Evolutionary conservation across 2,329 filamentous ascomycete genomes (phyloP).

Genomic region (Alternaria sp.): DNA sequence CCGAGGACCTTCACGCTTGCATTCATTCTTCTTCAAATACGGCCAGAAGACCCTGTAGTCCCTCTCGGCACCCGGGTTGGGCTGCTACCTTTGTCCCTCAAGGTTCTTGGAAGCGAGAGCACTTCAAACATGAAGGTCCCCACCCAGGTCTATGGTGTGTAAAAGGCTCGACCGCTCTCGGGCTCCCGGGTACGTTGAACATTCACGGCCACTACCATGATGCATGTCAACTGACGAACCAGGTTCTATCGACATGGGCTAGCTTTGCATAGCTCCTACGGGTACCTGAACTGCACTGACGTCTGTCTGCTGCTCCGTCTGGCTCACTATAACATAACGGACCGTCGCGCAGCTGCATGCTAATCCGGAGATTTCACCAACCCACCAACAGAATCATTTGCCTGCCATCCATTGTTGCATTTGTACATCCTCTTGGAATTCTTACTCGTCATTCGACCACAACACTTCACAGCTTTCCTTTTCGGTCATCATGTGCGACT

Average conservation of each 20-base stretch:
- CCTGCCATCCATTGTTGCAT: conserved; percentile 9
- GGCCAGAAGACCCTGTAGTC: conserved; percentile 32
- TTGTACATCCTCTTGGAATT: background rate
- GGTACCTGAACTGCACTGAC: conserved; percentile 37
- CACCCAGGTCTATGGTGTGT: conserved; percentile 27
- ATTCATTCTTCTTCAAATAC: conserved; percentile 34
- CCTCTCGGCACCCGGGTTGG: conserved; percentile 23
- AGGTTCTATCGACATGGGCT: conserved; percentile 24
- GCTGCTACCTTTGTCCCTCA: conserved; percentile 27
- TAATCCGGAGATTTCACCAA: conserved; percentile 18
- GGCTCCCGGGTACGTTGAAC: conserved; percentile 29
- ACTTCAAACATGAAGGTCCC: conserved; percentile 35
- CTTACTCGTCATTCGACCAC: conserved; percentile 12
- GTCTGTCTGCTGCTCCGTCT: conserved; percentile 21
- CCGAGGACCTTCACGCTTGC: conserved; percentile 31
- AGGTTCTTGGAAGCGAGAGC: conserved; percentile 23
- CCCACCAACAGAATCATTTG: conserved; percentile 16
- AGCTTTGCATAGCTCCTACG: conserved; percentile 27
- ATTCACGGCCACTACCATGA: conserved; percentile 28
- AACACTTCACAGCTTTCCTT: conserved; percentile 13
- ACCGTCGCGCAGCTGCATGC: conserved; percentile 31
- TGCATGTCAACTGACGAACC: conserved; percentile 31
- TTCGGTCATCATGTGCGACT: conserved; percentile 63
- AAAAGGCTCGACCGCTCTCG: conserved; percentile 34
- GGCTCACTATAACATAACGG: conserved; percentile 27